Percentiles rank a stretch among this genome's conserved stretches.
Evolutionary conservation across 257 asterid species (phyloP).

Genomic region (Ophiorrhiza pumila): DNA sequence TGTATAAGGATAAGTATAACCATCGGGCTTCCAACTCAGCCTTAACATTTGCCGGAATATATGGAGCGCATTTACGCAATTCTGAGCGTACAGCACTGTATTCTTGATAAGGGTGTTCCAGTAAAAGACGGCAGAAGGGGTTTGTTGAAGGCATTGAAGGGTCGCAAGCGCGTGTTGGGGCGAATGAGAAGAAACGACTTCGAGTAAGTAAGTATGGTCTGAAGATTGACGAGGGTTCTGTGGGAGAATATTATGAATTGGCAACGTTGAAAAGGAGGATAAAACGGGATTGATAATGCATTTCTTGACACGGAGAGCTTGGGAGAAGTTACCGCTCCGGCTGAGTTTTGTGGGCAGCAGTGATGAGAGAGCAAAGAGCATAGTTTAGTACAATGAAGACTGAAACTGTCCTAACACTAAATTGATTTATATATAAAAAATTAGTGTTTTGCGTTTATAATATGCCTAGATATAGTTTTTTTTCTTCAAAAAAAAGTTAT

Average conservation of each 20-base stretch:
- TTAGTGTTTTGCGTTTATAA: too few species aligned
- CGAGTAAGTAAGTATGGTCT: slow-evolving; percentile 8
- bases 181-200: slow-evolving; percentile 13
- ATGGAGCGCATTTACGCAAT: slow-evolving; percentile 36
- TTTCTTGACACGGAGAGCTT: background rate
- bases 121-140: slow-evolving; percentile 41
- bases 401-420: too few species aligned
- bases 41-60: slow-evolving; percentile 60
- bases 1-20: slow-evolving; percentile 64
- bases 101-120: slow-evolving; percentile 77
- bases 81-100: slow-evolving; percentile 27
- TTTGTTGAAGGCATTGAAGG: slow-evolving; percentile 42
- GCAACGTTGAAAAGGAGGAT: slow-evolving; percentile 2
- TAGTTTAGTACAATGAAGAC: too few species aligned
- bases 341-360: slow-evolving; percentile 1
- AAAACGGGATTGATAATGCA: background rate
- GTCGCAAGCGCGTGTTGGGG: slow-evolving; percentile 28
- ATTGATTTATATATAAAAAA: too few species aligned
- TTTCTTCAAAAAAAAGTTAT: too few species aligned
- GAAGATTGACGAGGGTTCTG: background rate
- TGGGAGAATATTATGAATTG: background rate
- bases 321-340: background rate
- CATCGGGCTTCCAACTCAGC: slow-evolving; percentile 65
- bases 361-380: background rate
- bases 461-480: too few species aligned